Base-by-base conservation (phyloP, 257 asterid genomes). In the Plantago elongata region DNA sequence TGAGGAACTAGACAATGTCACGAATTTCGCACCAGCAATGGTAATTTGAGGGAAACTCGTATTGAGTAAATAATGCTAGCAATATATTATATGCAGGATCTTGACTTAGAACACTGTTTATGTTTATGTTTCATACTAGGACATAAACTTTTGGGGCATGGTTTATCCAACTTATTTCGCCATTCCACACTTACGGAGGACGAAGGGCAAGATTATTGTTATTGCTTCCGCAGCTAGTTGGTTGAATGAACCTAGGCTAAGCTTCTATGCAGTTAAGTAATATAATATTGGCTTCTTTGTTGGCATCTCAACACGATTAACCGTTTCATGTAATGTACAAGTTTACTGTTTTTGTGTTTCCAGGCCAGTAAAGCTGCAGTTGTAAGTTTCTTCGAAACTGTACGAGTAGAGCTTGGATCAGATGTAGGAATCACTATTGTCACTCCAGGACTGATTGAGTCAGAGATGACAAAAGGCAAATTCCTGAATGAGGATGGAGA, bases 341-440 rank as follows among this genome's bases (percentile, higher is more conserved):
- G 11, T 14, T 14, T 17, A n/a, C 9, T 14, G 12, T 50, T 15
- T 11, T 0, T 50, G 0, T 57, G 5, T 37, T 17, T 63, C 15
- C 66, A 86, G 95, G 96, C 97, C 0, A 84, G 86, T 69, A 84
- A 89, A 76, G 89, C 94, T 10, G 94, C 94, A 27, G 38, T 82
- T 0, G 45, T 79, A 1, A 84, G 79, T 44, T 89, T 86, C 52
- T 86, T 72, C 17, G 97, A 89, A 83, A 89, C 95, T 0, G 13
- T 81, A 63, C 67, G 94, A 63, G 83, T 81, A 11, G 94, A 89
- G 58, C 65, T 89, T 10, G 89, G 94, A 3, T 76, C 94, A 0
- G 85, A 76, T 29, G 63, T 86, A 0, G 89, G 94, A 11, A 71
- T 86, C 3, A 84, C 93, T 5, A 73, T 84, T 0, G 95, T 82